phyloP scores from a whole-genome alignment of 2,329 filamentous ascomycete genomes.

The Penicillium sumatraense region DNA sequence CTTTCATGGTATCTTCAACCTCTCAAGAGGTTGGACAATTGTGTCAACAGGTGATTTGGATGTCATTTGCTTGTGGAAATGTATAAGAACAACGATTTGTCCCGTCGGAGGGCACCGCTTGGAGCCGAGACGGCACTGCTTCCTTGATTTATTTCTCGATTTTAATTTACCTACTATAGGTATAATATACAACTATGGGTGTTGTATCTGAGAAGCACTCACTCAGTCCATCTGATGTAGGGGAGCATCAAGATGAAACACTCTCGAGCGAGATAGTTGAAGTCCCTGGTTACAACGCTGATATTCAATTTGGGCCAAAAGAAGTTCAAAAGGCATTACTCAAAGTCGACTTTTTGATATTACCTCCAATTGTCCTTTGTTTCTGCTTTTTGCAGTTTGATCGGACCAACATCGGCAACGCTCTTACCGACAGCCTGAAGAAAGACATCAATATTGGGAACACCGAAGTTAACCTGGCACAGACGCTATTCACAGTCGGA shows the following conservation, averaged over 20 bases:
- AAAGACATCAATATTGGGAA: constrained; percentile 26
- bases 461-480: constrained; percentile 27
- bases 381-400: constrained; percentile 32
- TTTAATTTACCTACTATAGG: background rate
- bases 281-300: background rate
- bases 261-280: background rate
- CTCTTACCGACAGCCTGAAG: constrained; percentile 21
- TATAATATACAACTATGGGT: background rate
- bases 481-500: constrained; percentile 30
- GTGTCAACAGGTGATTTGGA: background rate
- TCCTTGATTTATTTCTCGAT: background rate
- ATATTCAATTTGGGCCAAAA: background rate
- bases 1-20: constrained; percentile 9
- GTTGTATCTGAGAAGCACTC: background rate
- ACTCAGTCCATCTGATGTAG: background rate
- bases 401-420: constrained; percentile 28
- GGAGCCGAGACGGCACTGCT: background rate
- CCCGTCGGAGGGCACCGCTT: background rate
- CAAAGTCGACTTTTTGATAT: constrained; percentile 14
- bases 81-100: background rate
- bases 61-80: background rate
- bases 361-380: constrained; percentile 17
- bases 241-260: background rate
- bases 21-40: background rate
- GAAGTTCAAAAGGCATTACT: background rate